Base-by-base conservation (phyloP, 345 rosid genomes). In the Moringa oleifera region DNA sequence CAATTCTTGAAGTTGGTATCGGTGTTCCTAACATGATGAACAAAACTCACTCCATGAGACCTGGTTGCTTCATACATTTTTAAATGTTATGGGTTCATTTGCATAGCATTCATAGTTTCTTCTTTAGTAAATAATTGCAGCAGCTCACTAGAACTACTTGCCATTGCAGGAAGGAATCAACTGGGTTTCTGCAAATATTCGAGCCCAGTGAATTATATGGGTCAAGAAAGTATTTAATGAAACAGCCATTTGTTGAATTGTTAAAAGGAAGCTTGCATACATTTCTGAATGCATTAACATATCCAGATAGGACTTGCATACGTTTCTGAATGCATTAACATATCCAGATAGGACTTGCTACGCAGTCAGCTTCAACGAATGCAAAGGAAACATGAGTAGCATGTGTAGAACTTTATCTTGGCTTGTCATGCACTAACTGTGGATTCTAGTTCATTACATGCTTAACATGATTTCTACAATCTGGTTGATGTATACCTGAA, bases 261-360 rank as follows among this genome's bases (percentile, higher is more conserved):
- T 76, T 94, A 61, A 94, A 91, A 69, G 97, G 99, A 53, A 94
- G 99, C 74, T 78, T 94, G 79, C 73, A 94, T 59, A 94, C 99
- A 33, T 94, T 90, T 68, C 66, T 94, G 68, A 94, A 94, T 77
- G 99, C 99, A 37, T 88, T 94, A 68, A 94, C 99, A 0, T 94
- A 90, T 80, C 97, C 97, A 47, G 99, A 94, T 63, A 85, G 99
- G 77, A 94, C 97, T 19, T 90, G 97, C 73, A 94, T 59, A 94
- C 99, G 33, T 94, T 90, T 68, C 66, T 94, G 68, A 94, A 94
- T 77, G 99, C 99, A 37, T 88, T 94, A 68, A 94, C 99, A 0
- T 94, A 90, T 68, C 99, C 99, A 1, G 96, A 94, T 63, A 85
- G 99, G 77, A 94, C 97, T 19, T 90, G 97, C 73, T 94, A 90